Conservation (phyloP, 192 early-diverging fungal species). For the Umbelopsis sp. region DNA sequence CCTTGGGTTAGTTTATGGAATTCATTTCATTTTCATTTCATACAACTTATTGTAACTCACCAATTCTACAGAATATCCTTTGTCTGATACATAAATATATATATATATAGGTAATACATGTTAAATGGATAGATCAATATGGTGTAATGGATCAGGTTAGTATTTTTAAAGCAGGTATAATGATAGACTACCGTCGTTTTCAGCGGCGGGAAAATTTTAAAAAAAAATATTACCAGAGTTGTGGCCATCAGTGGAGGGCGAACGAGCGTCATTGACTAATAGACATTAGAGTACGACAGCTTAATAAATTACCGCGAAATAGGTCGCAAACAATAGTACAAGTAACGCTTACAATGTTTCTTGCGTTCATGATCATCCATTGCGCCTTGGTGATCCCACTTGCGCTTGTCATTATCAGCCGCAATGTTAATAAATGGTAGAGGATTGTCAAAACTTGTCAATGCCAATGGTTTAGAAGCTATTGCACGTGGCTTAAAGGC, state of each 20-base stretch:
- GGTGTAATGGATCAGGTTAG: neutral
- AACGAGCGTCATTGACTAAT: neutral
- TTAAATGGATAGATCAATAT: too few relatives aligned
- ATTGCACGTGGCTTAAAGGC: slow-evolving; percentile 12
- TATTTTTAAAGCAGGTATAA: neutral
- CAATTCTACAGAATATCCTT: too few relatives aligned
- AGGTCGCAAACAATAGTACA: neutral
- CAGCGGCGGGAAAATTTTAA: too few relatives aligned
- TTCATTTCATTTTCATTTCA: too few relatives aligned
- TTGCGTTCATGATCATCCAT: neutral
- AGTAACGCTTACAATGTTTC: neutral
- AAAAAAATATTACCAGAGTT: neutral
- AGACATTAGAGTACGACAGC: too few relatives aligned
- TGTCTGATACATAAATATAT: too few relatives aligned
- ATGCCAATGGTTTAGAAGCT: neutral
- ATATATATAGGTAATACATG: too few relatives aligned
- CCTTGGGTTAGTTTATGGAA: too few relatives aligned
- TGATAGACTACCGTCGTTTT: too few relatives aligned
- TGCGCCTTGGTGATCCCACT: neutral
- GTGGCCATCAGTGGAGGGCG: slow-evolving; percentile 3
- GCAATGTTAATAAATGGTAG: neutral
- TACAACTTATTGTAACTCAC: too few relatives aligned
- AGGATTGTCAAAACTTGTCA: slow-evolving; percentile 13
- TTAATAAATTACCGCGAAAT: neutral
- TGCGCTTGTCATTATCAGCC: neutral